phyloP scores from a whole-genome alignment of 495 filamentous ascomycete genomes.

The Aspergillus biplanus region DNA sequence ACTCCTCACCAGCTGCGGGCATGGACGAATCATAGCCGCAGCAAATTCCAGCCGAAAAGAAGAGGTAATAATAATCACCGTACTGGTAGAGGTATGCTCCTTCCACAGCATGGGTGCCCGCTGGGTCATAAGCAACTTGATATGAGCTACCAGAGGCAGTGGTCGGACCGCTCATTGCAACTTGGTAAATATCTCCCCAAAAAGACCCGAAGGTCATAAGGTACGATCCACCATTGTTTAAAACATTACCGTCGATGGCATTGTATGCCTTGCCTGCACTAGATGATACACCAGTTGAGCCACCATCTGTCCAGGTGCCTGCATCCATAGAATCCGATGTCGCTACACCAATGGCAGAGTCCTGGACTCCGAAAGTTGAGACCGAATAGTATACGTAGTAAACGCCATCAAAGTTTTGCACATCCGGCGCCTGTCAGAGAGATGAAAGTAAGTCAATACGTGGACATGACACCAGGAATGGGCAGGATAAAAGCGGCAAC shows the following conservation, averaged over 20 bases:
- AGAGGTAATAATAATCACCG: conserved; percentile 68
- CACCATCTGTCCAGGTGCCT: conserved; percentile 60
- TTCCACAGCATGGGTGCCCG: conserved; percentile 59
- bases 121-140: conserved; percentile 59
- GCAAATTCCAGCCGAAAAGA: conserved; percentile 68
- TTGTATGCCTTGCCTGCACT: conserved; percentile 61
- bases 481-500: not conserved
- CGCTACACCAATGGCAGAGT: conserved; percentile 70
- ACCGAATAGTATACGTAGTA: conserved; percentile 79
- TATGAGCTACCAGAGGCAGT: conserved; percentile 40
- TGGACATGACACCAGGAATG: not conserved
- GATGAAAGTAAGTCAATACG: not conserved
- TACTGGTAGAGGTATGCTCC: conserved; percentile 62
- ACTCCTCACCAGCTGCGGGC: conserved; percentile 65
- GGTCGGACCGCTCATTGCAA: conserved; percentile 54
- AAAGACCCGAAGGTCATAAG: conserved; percentile 72
- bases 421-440: conserved; percentile 66
- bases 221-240: conserved; percentile 51
- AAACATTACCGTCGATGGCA: conserved; percentile 71
- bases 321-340: conserved; percentile 63
- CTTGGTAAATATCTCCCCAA: conserved; percentile 72
- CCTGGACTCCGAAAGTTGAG: conserved; percentile 66
- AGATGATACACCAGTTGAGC: conserved; percentile 54
- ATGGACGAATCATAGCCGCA: conserved; percentile 58
- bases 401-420: conserved; percentile 52